Percentiles rank a stretch among this genome's conserved stretches.
Evolutionary conservation across 2,329 filamentous ascomycete genomes (phyloP).

Genomic region (Davidsoniella eucalypti): DNA sequence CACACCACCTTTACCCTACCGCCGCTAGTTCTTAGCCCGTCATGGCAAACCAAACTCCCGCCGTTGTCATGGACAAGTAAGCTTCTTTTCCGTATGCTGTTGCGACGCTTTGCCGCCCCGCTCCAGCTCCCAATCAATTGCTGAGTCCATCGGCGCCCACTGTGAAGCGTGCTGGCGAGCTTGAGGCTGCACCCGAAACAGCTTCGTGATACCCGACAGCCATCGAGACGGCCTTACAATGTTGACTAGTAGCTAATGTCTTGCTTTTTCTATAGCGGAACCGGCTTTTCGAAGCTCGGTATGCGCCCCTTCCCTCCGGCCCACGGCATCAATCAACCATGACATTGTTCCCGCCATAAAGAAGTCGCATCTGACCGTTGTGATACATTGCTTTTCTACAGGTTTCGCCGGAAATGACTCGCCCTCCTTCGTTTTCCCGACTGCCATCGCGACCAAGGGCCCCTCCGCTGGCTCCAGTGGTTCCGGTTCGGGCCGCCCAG

Average conservation of each 20-base stretch:
- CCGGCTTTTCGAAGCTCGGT: slow-evolving; percentile 98
- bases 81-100: slow-evolving; percentile 24
- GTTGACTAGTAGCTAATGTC: slow-evolving; percentile 21
- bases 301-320: slow-evolving; percentile 20
- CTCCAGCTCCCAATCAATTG: slow-evolving; percentile 5
- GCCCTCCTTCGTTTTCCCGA: slow-evolving; percentile 97
- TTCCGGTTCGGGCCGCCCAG: slow-evolving; percentile 72
- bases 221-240: neutral
- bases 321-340: too few relatives aligned
- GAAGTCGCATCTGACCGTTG: slow-evolving; percentile 6
- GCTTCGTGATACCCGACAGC: neutral
- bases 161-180: neutral
- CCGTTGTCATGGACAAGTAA: slow-evolving; percentile 99
- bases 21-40: slow-evolving; percentile 13
- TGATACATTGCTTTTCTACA: slow-evolving; percentile 22
- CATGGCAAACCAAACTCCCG: slow-evolving; percentile 97
- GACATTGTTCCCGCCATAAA: too few relatives aligned
- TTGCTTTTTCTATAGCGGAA: slow-evolving; percentile 52
- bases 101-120: slow-evolving; percentile 5
- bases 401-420: slow-evolving; percentile 99
- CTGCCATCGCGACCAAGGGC: slow-evolving; percentile 91
- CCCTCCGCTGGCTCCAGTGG: slow-evolving; percentile 52
- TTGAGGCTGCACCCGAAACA: neutral
- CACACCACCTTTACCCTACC: neutral
- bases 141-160: neutral